These are phyloP conservation scores for Selenicereus undatus DNA, from an alignment of 148 eudicot genomes.

Conservation along the genomic window DNA sequence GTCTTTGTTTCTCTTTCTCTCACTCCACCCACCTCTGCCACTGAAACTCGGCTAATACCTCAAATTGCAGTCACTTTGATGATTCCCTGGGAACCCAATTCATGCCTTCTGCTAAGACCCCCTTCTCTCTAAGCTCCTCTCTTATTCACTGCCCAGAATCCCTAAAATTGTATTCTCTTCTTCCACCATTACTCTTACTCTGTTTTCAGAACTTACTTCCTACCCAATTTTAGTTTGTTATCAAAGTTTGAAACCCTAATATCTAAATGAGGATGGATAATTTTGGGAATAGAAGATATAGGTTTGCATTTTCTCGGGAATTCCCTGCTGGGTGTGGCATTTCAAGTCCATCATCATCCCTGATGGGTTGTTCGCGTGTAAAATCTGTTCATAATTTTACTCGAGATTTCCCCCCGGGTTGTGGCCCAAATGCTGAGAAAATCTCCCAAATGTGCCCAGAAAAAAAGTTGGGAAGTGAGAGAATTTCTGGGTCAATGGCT, in stretches of 20 bases:
- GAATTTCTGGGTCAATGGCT: not conserved
- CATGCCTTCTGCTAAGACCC: not conserved
- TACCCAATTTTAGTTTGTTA: not conserved
- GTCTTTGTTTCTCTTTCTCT: not conserved
- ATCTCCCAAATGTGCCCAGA: not conserved
- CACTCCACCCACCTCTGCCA: not conserved
- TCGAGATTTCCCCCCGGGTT: constrained; percentile 8
- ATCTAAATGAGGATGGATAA: not conserved
- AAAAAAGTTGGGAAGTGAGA: not conserved
- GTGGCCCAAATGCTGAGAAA: not conserved
- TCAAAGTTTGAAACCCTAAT: not conserved
- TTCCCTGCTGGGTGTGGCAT: constrained; percentile 11
- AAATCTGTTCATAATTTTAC: constrained; percentile 1
- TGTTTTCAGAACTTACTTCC: not conserved
- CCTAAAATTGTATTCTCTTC: not conserved
- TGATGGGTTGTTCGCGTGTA: not conserved
- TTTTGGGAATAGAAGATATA: not conserved
- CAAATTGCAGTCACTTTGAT: constrained; percentile 1
- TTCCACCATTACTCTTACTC: not conserved
- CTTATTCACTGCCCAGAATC: not conserved
- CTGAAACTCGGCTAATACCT: not conserved
- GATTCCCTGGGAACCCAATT: not conserved
- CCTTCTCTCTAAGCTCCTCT: not conserved
- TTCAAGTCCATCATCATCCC: not conserved
- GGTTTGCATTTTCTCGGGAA: not conserved